Base-by-base conservation (phyloP, 1,139 yeast genomes). In the Lipomyces yarrowii region DNA sequence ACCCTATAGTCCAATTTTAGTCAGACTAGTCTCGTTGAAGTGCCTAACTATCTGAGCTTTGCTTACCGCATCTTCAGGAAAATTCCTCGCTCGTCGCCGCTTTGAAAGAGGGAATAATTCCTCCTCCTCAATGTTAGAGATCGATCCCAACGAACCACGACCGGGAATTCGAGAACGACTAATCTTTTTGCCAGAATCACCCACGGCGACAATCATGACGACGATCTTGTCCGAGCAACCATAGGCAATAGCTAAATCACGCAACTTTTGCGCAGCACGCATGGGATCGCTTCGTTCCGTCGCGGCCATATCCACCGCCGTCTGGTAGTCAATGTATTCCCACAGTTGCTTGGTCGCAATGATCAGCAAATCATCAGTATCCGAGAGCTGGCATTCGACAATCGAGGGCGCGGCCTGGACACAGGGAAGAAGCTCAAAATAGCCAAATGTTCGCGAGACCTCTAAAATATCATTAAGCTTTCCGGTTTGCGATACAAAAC, bases 201-300 rank as follows among this genome's bases (percentile, higher is more conserved):
- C 83, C 57, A 91, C 82, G 1, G 94, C 87, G 32, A 94, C 77
- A 21, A 96, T 96, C 77, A 91, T 85, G 3, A 93, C 96, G 48
- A 94, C 86, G n/a, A 91, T 83, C 72, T 91, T 90, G 64, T 90
- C 94, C 5, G 84, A 81, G 52, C 96, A 90, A 32, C 99, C 98
- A 76, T 92, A 94, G 1, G 97, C 88, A 68, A 94, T 86, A 0
- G 98, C 98, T 79, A 90, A 91, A 77, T 96, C 99, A 74, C 98
- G 86, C 71, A 94, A 81, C 74, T 90, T 91, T 73, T 92, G 96
- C 0, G 99, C 98, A 0, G 98, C 98, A 46, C 88, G 77, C 88
- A 91, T 89, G 2, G 97, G 96, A 72, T 91, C 91, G 23, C 87
- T 87, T 71, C 87, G 86, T 73, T 89, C 92, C 71, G 90, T 90